Conservation (phyloP, 768 basidiomycete genomes). For the Lactarius deliciosus region DNA sequence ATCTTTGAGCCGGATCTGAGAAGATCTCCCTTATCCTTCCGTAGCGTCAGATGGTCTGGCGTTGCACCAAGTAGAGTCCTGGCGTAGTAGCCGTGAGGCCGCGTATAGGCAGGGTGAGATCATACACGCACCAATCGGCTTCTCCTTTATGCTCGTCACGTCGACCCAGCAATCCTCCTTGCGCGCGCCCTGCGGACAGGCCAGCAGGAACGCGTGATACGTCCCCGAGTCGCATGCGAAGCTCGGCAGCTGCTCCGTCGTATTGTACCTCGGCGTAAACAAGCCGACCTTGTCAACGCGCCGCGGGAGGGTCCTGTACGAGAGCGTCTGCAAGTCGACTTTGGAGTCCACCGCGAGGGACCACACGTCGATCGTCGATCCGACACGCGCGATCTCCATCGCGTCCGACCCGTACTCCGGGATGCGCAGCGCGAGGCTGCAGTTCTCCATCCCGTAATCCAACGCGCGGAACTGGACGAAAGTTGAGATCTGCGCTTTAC, state of each 20-base stretch:
- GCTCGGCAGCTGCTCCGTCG: background rate
- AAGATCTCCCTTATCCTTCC: too few relatives aligned
- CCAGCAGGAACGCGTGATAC: slow-evolving; percentile 10
- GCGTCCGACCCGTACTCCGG: background rate
- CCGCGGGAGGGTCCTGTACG: background rate
- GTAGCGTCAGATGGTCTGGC: background rate
- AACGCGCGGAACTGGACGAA: slow-evolving; percentile 18
- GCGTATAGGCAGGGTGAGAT: background rate
- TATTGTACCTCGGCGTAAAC: slow-evolving; percentile 16
- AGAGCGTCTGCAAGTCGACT: slow-evolving; percentile 4
- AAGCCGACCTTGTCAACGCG: slow-evolving; percentile 5
- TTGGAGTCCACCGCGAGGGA: slow-evolving; percentile 1
- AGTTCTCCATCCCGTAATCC: slow-evolving; percentile 17
- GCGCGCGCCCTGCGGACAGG: slow-evolving; percentile 4
- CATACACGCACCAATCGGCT: background rate
- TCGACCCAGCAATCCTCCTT: slow-evolving; percentile 18
- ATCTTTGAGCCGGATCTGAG: too few relatives aligned
- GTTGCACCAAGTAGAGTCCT: background rate
- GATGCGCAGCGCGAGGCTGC: slow-evolving; percentile 3
- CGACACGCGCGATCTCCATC: slow-evolving; percentile 12
- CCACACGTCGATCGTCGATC: slow-evolving; percentile 6
- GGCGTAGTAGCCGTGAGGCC: background rate
- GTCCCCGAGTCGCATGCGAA: slow-evolving; percentile 13
- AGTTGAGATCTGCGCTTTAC: slow-evolving; percentile 7
- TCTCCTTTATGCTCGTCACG: slow-evolving; percentile 3